A percentile compares a stretch with the other conserved stretches of the same genome.
Evolutionary conservation across 805 yeast species (phyloP).

Genomic region (Ogataea salicorniae): DNA sequence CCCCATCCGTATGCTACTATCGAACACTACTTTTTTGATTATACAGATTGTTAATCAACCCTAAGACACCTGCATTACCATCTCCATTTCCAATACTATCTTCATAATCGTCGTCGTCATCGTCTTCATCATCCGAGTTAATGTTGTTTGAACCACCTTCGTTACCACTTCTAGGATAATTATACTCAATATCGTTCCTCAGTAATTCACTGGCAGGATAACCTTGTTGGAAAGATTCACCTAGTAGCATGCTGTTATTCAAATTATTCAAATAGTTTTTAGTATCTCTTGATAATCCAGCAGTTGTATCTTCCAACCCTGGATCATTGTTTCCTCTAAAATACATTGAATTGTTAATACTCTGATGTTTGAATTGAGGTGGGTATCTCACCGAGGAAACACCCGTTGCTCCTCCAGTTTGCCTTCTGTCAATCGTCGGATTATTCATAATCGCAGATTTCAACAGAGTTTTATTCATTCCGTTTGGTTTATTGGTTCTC

Average conservation of each 20-base stretch:
- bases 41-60: conserved; percentile 77
- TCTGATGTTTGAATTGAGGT: conserved; percentile 14
- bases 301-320: conserved; percentile 26
- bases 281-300: conserved; percentile 23
- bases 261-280: conserved; percentile 20
- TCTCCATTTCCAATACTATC: conserved; percentile 33
- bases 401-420: conserved; percentile 6
- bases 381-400: conserved; percentile 19
- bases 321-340: conserved; percentile 5
- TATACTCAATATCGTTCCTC: conserved; percentile 9
- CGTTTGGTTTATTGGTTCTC: background rate
- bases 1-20: background rate
- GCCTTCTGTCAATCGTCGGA: conserved; percentile 11
- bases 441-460: conserved; percentile 23
- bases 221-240: conserved; percentile 39
- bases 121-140: conserved; percentile 2
- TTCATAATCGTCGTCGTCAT: conserved; percentile 19
- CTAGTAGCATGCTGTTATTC: conserved; percentile 32
- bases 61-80: conserved; percentile 45
- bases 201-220: conserved; percentile 27
- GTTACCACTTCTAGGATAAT: conserved; percentile 1
- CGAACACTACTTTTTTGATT: conserved; percentile 36
- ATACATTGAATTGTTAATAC: conserved; percentile 14
- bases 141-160: background rate
- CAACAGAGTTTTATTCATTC: conserved; percentile 14